Evolutionary conservation across 768 basidiomycete species (phyloP).

Genomic region (Naganishia randhawae): DNA sequence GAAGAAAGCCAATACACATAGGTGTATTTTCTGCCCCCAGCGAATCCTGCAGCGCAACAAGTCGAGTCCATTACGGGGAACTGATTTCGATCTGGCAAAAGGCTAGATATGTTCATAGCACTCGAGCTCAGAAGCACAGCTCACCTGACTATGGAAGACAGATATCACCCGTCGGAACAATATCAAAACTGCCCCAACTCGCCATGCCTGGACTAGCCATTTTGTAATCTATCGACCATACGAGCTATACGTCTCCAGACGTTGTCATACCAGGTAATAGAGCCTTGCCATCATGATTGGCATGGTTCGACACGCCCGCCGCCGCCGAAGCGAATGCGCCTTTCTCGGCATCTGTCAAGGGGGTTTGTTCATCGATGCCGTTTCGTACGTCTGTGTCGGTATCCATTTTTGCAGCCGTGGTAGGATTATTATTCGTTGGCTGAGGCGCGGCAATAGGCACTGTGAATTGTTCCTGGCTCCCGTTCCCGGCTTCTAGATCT

Average conservation of each 20-base stretch:
- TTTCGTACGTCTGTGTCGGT: conserved; percentile 10
- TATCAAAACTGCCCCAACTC: neutral
- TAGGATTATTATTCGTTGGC: neutral
- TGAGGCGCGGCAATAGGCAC: conserved; percentile 9
- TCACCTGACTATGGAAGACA: neutral
- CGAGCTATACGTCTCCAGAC: neutral
- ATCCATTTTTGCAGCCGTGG: conserved; percentile 3
- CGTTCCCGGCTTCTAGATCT: neutral
- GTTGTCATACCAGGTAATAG: conserved; percentile 17
- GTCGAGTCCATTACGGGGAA: neutral
- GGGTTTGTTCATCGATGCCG: conserved; percentile 1
- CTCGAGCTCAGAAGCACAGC: neutral
- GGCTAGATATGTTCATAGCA: neutral
- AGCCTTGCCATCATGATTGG: conserved; percentile 29
- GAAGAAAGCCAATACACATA: too few relatives aligned
- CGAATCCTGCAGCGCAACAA: neutral
- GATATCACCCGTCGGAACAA: neutral
- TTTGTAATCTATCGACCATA: neutral
- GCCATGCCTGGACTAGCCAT: neutral
- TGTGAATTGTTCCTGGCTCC: neutral
- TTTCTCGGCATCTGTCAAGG: conserved; percentile 26
- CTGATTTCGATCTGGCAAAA: neutral
- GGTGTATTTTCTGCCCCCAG: too few relatives aligned
- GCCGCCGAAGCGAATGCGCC: conserved; percentile 30
- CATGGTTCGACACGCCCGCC: conserved; percentile 21